A percentile compares a stretch with the other conserved stretches of the same genome.
Evolutionary conservation across 2,329 filamentous ascomycete species (phyloP).

Genomic region (Gyromitra esculenta): DNA sequence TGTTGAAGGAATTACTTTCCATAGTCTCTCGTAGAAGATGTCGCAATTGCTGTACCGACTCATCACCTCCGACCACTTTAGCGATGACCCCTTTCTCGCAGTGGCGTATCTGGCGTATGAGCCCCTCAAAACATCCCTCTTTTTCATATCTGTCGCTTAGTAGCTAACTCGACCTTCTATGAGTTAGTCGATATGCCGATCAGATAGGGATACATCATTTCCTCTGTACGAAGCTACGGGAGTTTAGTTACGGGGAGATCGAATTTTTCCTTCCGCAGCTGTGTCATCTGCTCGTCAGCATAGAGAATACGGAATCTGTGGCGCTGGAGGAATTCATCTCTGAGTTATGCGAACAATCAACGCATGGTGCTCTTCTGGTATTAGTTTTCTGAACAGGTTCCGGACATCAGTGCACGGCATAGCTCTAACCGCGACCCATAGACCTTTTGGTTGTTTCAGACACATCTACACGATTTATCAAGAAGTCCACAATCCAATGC

Average conservation of each 20-base stretch:
- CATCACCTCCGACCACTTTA: conserved; percentile 94
- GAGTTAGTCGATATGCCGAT: conserved; percentile 79
- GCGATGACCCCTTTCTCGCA: conserved; percentile 86
- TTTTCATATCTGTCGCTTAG: conserved; percentile 49
- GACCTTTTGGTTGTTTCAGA: conserved; percentile 93
- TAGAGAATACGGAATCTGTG: conserved; percentile 87
- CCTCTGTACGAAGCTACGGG: conserved; percentile 85
- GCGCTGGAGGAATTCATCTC: conserved; percentile 87
- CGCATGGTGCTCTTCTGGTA: conserved; percentile 83
- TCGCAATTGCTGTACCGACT: conserved; percentile 88
- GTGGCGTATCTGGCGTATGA: conserved; percentile 88
- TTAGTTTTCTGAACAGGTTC: conserved; percentile 59
- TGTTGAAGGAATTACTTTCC: conserved; percentile 21
- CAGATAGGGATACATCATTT: conserved; percentile 91
- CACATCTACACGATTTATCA: conserved; percentile 82
- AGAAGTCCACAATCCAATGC: conserved; percentile 77
- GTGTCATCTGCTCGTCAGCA: conserved; percentile 86
- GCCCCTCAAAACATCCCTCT: conserved; percentile 53
- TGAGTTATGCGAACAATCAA: conserved; percentile 86
- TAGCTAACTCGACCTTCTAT: conserved; percentile 44
- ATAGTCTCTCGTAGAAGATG: conserved; percentile 62
- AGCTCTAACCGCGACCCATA: conserved; percentile 61
- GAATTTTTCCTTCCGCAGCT: conserved; percentile 91
- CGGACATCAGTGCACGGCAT: conserved; percentile 52
- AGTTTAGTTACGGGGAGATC: conserved; percentile 89